These are phyloP conservation scores for Pyricularia sp. DNA, from an alignment of 2,329 filamentous ascomycete species.

Conservation along the genomic window DNA sequence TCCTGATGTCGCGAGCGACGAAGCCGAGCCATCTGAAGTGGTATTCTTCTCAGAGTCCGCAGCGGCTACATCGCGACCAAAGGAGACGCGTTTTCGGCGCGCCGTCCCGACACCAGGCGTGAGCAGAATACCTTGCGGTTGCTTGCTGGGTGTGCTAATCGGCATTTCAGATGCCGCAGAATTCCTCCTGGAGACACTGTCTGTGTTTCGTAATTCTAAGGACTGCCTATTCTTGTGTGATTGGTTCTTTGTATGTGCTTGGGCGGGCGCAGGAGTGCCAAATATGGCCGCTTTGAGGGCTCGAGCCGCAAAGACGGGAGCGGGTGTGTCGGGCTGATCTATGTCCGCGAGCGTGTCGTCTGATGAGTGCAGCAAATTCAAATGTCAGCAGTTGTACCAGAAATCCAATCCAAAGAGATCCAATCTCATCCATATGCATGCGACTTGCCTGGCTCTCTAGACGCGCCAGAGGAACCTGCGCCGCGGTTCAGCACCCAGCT, in stretches of 20 bases:
- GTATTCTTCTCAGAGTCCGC: conserved; percentile 18
- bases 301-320: conserved; percentile 52
- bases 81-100: conserved; percentile 52
- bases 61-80: conserved; percentile 42
- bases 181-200: not conserved
- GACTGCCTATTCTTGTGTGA: not conserved
- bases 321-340: conserved; percentile 51
- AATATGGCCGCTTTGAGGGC: conserved; percentile 52
- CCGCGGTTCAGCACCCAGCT: conserved; percentile 45
- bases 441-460: conserved; percentile 8
- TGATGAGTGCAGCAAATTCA: conserved; percentile 7
- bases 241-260: not conserved
- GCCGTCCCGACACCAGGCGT: conserved; percentile 50
- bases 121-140: conserved; percentile 45
- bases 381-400: not conserved
- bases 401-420: not conserved
- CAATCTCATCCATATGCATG: not conserved
- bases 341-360: conserved; percentile 27
- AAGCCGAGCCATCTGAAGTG: conserved; percentile 12
- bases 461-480: conserved; percentile 24
- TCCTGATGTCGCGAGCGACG: not conserved
- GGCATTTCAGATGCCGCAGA: not conserved
- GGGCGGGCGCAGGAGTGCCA: conserved; percentile 36
- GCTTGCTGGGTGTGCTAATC: conserved; percentile 26
- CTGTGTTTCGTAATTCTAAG: not conserved